phyloP scores from a whole-genome alignment of 2,329 filamentous ascomycete species.

The Gnomoniopsis sp. region DNA sequence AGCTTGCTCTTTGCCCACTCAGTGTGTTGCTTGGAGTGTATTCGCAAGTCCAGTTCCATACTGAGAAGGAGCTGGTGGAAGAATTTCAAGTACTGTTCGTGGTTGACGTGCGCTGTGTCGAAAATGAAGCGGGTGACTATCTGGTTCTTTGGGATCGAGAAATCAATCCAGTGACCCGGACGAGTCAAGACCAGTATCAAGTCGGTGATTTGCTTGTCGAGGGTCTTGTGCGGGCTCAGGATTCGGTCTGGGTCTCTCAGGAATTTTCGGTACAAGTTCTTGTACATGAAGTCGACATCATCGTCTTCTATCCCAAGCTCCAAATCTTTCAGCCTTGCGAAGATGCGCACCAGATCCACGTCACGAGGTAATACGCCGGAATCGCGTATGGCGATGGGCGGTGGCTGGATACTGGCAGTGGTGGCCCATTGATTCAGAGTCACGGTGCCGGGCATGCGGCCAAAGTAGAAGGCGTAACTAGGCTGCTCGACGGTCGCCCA shows the following conservation, averaged over 20 bases:
- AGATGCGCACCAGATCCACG: slow-evolving; percentile 54
- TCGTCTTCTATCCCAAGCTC: slow-evolving; percentile 55
- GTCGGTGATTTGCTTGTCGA: slow-evolving; percentile 71
- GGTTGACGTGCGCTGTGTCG: slow-evolving; percentile 53
- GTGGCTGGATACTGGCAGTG: slow-evolving; percentile 53
- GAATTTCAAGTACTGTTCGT: slow-evolving; percentile 60
- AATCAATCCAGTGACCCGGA: slow-evolving; percentile 67
- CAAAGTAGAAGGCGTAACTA: slow-evolving; percentile 66
- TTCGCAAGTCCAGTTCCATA: slow-evolving; percentile 67
- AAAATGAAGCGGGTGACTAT: slow-evolving; percentile 72
- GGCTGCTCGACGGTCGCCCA: slow-evolving; percentile 75
- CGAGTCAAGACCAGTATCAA: slow-evolving; percentile 66
- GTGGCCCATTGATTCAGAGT: slow-evolving; percentile 69
- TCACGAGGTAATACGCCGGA: slow-evolving; percentile 57
- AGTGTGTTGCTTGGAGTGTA: slow-evolving; percentile 59
- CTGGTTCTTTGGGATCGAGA: slow-evolving; percentile 66
- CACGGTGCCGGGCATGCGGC: slow-evolving; percentile 64
- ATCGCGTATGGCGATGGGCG: slow-evolving; percentile 55
- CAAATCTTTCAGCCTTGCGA: slow-evolving; percentile 57
- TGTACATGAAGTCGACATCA: slow-evolving; percentile 57
- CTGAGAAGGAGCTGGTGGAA: slow-evolving; percentile 75
- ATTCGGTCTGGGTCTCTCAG: slow-evolving; percentile 65
- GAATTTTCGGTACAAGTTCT: slow-evolving; percentile 63
- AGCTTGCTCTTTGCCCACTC: slow-evolving; percentile 63
- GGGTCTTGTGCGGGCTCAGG: slow-evolving; percentile 56